Percentiles rank a stretch among this genome's conserved stretches.
phyloP scores from a whole-genome alignment of 129 eudicot genomes.

The Dittrichia graveolens region DNA sequence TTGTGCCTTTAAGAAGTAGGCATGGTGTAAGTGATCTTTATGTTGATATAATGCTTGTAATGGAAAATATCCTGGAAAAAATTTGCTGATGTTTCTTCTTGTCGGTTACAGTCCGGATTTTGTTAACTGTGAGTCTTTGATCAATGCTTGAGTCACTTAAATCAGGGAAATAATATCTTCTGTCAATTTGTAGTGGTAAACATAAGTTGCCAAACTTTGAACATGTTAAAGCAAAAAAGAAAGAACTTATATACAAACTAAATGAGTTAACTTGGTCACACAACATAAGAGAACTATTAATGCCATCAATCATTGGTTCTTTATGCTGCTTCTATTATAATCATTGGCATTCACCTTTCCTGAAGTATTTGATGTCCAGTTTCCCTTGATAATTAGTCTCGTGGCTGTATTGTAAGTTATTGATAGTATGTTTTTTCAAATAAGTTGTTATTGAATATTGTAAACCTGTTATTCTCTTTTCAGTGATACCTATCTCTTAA shows the following conservation, averaged over 20 bases:
- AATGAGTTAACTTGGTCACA: not conserved
- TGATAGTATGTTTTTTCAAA: not conserved
- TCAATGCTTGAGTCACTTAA: conserved; percentile 2
- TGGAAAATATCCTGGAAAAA: not conserved
- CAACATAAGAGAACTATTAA: not conserved
- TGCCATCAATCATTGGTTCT: not conserved
- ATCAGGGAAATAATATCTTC: not conserved
- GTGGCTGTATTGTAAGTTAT: not conserved
- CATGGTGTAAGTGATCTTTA: not conserved
- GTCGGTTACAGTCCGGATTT: not conserved
- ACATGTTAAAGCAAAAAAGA: not conserved
- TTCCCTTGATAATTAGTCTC: not conserved
- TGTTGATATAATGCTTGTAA: not conserved
- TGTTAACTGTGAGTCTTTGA: not conserved
- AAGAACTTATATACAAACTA: conserved; percentile 5
- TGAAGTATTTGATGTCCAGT: too few species aligned
- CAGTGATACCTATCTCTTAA: not conserved
- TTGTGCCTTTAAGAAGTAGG: not conserved
- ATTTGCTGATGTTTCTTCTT: not conserved
- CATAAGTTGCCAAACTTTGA: not conserved
- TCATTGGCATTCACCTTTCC: not conserved
- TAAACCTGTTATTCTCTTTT: not conserved
- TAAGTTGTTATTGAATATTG: not conserved
- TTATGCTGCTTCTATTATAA: not conserved
- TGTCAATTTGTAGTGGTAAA: not conserved